Evolutionary conservation across 805 yeast genomes (phyloP).

Genomic region (Ogataea wickerhamii): DNA sequence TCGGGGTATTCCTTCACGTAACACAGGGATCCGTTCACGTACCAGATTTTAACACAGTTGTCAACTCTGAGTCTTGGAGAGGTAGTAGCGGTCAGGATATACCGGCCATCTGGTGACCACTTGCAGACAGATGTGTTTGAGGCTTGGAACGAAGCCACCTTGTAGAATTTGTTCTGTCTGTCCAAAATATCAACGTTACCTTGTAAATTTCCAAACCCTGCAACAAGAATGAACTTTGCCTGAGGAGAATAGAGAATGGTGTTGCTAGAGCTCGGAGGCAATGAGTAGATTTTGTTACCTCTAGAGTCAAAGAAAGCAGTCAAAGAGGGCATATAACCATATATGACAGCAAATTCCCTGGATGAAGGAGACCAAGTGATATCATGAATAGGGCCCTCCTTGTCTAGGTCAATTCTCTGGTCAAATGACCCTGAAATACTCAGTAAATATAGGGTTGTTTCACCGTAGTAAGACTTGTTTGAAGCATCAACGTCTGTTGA

Average conservation of each 20-base stretch:
- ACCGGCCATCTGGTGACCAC: slow-evolving; percentile 98
- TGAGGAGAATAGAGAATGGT: slow-evolving; percentile 91
- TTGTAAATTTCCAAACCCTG: slow-evolving; percentile 97
- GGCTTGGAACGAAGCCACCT: slow-evolving; percentile 81
- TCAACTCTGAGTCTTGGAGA: slow-evolving; percentile 96
- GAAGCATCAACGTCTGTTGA: slow-evolving; percentile 94
- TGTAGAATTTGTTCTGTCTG: slow-evolving; percentile 78
- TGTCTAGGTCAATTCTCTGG: slow-evolving; percentile 78
- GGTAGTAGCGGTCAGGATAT: slow-evolving; percentile 90
- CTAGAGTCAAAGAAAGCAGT: slow-evolving; percentile 93
- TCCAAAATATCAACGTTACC: slow-evolving; percentile 95
- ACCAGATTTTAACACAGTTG: slow-evolving; percentile 93
- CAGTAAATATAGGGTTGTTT: slow-evolving; percentile 82
- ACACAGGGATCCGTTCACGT: slow-evolving; percentile 77
- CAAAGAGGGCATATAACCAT: slow-evolving; percentile 96
- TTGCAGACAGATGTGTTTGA: slow-evolving; percentile 93
- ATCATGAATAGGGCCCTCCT: slow-evolving; percentile 97
- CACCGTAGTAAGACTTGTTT: slow-evolving; percentile 95
- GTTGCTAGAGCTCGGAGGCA: slow-evolving; percentile 86
- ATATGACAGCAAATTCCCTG: slow-evolving; percentile 94
- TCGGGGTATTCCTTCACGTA: slow-evolving; percentile 79
- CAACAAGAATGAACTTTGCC: slow-evolving; percentile 84
- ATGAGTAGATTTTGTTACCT: slow-evolving; percentile 78
- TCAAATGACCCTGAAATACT: slow-evolving; percentile 93
- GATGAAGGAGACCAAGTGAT: slow-evolving; percentile 96